These are phyloP conservation scores for Flaveria trinervia DNA, from an alignment of 129 eudicot species.

Conservation along the genomic window DNA sequence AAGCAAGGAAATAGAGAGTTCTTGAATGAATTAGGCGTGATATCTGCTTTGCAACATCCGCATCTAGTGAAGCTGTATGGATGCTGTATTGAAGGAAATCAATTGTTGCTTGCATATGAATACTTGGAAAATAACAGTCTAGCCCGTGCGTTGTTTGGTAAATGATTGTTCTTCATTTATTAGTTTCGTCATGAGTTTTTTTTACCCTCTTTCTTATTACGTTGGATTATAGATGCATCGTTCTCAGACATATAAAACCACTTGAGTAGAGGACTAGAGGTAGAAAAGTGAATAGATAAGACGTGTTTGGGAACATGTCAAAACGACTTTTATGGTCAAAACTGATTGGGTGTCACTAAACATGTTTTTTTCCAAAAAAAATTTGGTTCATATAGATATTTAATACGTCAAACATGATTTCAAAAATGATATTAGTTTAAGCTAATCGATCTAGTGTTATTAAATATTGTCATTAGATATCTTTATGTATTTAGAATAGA, in stretches of 20 bases:
- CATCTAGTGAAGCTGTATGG: slow-evolving; percentile 74
- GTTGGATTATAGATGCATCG: neutral
- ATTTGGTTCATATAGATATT: neutral
- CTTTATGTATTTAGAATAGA: neutral
- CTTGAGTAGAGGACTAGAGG: neutral
- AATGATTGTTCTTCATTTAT: neutral
- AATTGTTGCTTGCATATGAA: slow-evolving; percentile 70
- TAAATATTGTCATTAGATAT: neutral
- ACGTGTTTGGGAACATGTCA: neutral
- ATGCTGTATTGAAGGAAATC: slow-evolving; percentile 72
- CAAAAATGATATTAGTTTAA: neutral
- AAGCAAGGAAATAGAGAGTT: slow-evolving; percentile 85
- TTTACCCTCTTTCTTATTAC: neutral
- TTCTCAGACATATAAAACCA: neutral
- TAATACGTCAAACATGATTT: neutral
- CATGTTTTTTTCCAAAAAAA: neutral
- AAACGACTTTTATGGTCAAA: neutral
- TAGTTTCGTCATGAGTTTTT: neutral
- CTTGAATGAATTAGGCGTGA: slow-evolving; percentile 78
- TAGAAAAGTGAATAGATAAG: neutral
- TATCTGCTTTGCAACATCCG: slow-evolving; percentile 75
- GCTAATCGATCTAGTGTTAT: neutral
- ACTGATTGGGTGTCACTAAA: neutral
- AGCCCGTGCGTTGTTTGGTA: slow-evolving; percentile 80
- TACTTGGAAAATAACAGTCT: slow-evolving; percentile 77